These are phyloP conservation scores for Staphylotrichum tortipilum DNA, from an alignment of 495 filamentous ascomycete genomes.

Conservation along the genomic window DNA sequence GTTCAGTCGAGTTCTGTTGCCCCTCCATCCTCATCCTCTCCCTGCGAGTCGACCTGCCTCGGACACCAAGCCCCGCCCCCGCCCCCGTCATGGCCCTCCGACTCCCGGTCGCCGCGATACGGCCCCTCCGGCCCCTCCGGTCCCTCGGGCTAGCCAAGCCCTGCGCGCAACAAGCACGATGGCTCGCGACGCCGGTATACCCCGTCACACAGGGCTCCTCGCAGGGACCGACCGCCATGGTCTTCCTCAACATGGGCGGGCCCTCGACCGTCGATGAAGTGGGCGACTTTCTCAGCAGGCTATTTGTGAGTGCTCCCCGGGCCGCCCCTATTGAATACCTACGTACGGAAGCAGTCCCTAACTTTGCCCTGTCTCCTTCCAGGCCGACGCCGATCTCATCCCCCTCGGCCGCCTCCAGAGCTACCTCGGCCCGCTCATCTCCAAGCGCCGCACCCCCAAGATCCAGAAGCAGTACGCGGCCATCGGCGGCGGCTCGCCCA, in stretches of 20 bases:
- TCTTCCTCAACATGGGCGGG: constrained; percentile 99
- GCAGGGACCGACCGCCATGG: constrained; percentile 76
- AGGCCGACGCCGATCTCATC: constrained; percentile 92
- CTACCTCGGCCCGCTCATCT: constrained; percentile 83
- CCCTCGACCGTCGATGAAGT: constrained; percentile 85
- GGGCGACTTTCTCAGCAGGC: constrained; percentile 77
- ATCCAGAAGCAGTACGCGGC: constrained; percentile 91
- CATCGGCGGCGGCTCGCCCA: constrained; percentile 94
- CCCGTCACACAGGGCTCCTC: constrained; percentile 62
- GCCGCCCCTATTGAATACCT: no score
- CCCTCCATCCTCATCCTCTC: no score
- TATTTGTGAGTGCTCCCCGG: constrained; percentile 63
- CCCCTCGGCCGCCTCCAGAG: constrained; percentile 88
- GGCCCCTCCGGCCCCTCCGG: constrained; percentile 9
- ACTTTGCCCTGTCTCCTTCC: not conserved
- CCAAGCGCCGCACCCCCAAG: constrained; percentile 80
- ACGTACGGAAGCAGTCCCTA: not conserved
- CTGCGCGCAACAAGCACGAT: constrained; percentile 30
- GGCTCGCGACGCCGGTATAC: constrained; percentile 56
- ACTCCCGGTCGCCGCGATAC: constrained; percentile 26
- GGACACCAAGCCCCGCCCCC: not conserved
- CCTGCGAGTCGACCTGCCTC: no score
- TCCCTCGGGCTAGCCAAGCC: constrained; percentile 16
- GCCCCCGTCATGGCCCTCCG: constrained; percentile 39
- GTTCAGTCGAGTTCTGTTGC: no score